Evolutionary conservation across 2,329 filamentous ascomycete genomes (phyloP), one percentile per base, ranked within the genome.

Genomic region (Rosellinia necatrix): DNA sequence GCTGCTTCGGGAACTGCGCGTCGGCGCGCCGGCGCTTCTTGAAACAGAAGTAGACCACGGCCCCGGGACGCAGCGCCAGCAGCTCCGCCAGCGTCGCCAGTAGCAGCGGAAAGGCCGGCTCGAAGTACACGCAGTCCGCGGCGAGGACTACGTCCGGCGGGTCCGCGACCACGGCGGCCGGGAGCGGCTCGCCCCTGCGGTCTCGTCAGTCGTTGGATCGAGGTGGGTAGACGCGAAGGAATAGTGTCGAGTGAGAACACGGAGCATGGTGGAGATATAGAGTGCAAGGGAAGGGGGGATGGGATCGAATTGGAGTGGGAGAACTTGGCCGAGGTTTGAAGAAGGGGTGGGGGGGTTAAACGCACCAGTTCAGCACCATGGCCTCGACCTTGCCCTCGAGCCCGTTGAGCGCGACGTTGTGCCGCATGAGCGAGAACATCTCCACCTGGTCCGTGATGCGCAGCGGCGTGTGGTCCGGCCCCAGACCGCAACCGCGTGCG

Each of bases 61-160:
- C 81, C 38, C 78, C 72, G 19, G 88, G 88, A 71, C 88, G 92
- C 38, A 92, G 81, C 13, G 83, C 81, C 62, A 96, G 79, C 43
- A 97, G 78, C 60, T 90, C 85, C 56, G 83, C 78, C 62, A 97
- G 76, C 5, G 93, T 97, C 61, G 85, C 77, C 68, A 94, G 82
- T 42, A 99, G 81, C 29, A 97, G 79, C 25, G 93, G 92, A 69
- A 97, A 97, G 1, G 94, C 91, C 2, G 93, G 92, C 74, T 97
- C 94, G 72, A 96, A 96, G 77, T 97, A 99, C 44, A 96, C 92
- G 74, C 93, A 97, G 73, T 97, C 94, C 35, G 92, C 93, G 3
- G 94, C 94, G n/a, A 97, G 81, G 53, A 99, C 86, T 52, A 96
- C 79, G 66, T 92, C 86, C 15, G 92, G 91, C 60, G 83, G 82